Percentiles rank a stretch among this genome's conserved stretches.
phyloP scores from a whole-genome alignment of 2,329 filamentous ascomycete species.

The Colletotrichum tofieldiae region DNA sequence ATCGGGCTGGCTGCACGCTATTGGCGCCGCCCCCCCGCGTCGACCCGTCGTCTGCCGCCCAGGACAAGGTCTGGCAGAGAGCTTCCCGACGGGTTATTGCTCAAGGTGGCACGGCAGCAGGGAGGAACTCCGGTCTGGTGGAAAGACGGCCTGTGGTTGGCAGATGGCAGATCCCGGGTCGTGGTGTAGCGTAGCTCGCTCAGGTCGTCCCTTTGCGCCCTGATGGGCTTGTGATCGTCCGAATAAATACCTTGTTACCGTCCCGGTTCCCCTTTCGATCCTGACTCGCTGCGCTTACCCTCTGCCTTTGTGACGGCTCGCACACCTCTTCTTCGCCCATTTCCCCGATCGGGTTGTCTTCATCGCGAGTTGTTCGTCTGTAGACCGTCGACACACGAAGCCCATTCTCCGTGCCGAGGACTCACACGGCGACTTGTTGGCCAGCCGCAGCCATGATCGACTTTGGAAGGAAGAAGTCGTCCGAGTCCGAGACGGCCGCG shows the following conservation, averaged over 20 bases:
- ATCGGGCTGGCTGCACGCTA: not conserved
- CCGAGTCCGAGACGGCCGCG: constrained; percentile 21
- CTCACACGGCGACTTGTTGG: not conserved
- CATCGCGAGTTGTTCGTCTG: not conserved
- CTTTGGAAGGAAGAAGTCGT: constrained; percentile 19
- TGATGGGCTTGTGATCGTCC: constrained; percentile 30
- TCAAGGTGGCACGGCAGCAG: not conserved
- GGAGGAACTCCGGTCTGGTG: not conserved
- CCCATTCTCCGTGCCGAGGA: not conserved
- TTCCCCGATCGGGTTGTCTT: not conserved
- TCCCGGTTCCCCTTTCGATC: not conserved
- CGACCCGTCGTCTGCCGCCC: not conserved
- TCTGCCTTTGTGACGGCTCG: not conserved
- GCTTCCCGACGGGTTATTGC: not conserved
- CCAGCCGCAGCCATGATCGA: constrained; percentile 23
- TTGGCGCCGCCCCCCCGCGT: not conserved
- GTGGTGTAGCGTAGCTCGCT: not conserved
- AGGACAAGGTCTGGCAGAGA: constrained; percentile 3
- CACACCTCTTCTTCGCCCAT: not conserved
- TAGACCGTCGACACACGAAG: not conserved
- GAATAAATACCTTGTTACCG: constrained; percentile 26
- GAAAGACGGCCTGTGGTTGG: not conserved
- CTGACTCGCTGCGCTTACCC: constrained; percentile 1
- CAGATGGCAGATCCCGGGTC: not conserved
- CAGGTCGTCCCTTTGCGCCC: constrained; percentile 4